A percentile compares a stretch with the other conserved stretches of the same genome.
Evolutionary conservation across 1,284 basidiomycete genomes (phyloP).

Genomic region (Xanthoconium separans): DNA sequence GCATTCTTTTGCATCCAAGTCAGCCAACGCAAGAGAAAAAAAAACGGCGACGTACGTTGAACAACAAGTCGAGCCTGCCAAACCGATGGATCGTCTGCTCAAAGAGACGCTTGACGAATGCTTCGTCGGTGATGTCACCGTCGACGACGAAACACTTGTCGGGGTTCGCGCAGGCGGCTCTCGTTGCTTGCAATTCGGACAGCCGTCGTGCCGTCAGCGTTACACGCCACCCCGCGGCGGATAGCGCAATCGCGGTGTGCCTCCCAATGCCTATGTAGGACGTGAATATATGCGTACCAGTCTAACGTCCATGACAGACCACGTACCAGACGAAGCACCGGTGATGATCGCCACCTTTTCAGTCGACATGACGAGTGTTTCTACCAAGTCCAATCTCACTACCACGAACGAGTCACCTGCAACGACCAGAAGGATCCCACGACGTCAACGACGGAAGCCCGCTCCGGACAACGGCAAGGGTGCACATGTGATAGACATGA

Average conservation of each 20-base stretch:
- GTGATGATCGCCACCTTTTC: conserved; percentile 29
- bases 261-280: conserved; percentile 35
- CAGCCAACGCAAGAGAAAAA: neutral
- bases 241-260: conserved; percentile 45
- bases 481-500: conserved; percentile 3
- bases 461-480: neutral
- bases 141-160: conserved; percentile 44
- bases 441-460: conserved; percentile 2
- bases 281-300: too few relatives aligned
- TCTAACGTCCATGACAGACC: too few relatives aligned
- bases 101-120: conserved; percentile 63
- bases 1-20: conserved; percentile 50
- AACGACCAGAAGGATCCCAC: too few relatives aligned
- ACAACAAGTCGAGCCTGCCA: conserved; percentile 74
- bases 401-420: neutral
- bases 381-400: neutral
- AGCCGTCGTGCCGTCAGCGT: conserved; percentile 57
- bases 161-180: conserved; percentile 43
- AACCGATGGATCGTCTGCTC: conserved; percentile 51
- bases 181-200: conserved; percentile 60
- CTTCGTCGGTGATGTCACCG: conserved; percentile 66
- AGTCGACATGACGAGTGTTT: conserved; percentile 11
- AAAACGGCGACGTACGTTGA: conserved; percentile 56
- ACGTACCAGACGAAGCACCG: conserved; percentile 25
- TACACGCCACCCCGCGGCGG: conserved; percentile 58